Conservation (phyloP, 768 basidiomycete species). For the Amanita jacksonii region DNA sequence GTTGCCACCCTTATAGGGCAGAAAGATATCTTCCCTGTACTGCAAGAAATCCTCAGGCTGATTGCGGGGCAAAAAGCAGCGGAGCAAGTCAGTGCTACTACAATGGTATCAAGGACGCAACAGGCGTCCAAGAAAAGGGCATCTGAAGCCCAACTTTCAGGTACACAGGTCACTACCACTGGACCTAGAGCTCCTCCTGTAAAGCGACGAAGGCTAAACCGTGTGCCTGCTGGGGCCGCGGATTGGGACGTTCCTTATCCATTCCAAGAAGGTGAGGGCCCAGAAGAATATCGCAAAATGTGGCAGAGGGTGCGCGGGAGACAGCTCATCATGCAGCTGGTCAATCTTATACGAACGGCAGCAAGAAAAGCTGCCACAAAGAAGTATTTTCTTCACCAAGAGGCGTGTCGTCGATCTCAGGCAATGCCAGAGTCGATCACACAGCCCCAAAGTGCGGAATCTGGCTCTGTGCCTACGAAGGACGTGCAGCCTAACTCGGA, state of each 20-base stretch:
- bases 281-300: slow-evolving; percentile 47
- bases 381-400: slow-evolving; percentile 28
- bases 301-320: slow-evolving; percentile 62
- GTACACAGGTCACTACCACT: neutral
- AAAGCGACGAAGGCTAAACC: slow-evolving; percentile 56
- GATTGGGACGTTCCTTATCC: slow-evolving; percentile 85
- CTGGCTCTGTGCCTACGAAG: neutral
- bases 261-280: slow-evolving; percentile 62
- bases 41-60: slow-evolving; percentile 53
- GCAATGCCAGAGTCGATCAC: neutral
- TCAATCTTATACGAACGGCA: slow-evolving; percentile 50
- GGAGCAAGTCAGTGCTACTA: slow-evolving; percentile 2
- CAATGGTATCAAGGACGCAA: slow-evolving; percentile 2
- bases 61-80: slow-evolving; percentile 29
- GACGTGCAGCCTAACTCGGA: no score
- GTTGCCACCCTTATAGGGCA: slow-evolving; percentile 50
- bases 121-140: neutral
- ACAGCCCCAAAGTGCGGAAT: neutral
- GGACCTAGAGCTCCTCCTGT: slow-evolving; percentile 13
- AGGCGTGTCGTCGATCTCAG: neutral
- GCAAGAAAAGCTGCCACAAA: slow-evolving; percentile 51
- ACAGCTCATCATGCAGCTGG: slow-evolving; percentile 51
- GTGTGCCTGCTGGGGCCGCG: slow-evolving; percentile 68
- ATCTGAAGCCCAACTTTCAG: neutral
- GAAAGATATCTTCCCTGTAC: slow-evolving; percentile 56